A percentile compares a stretch with the other conserved stretches of the same genome.
Conservation (phyloP, 1,139 yeast species). For the Hemisphaericaspora lyxosophila region DNA sequence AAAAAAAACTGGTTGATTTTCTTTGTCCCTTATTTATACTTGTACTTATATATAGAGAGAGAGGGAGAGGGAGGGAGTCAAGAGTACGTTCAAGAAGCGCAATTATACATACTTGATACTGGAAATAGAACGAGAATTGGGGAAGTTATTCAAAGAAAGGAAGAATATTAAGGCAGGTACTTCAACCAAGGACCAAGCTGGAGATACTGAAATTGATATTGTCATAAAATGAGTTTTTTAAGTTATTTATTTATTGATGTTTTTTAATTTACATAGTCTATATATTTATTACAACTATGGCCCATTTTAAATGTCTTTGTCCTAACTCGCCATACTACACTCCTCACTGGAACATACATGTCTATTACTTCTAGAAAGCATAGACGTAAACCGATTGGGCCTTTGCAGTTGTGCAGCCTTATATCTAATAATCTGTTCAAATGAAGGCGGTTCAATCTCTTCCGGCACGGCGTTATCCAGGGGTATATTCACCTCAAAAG, state of each 20-base stretch:
- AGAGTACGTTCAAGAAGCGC: slow-evolving; percentile 66
- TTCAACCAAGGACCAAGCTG: slow-evolving; percentile 9
- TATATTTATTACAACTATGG: no score
- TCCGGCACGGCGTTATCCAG: slow-evolving; percentile 25
- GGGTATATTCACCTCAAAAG: slow-evolving; percentile 22
- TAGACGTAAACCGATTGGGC: slow-evolving; percentile 7
- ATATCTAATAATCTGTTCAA: slow-evolving; percentile 30
- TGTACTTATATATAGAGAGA: no score
- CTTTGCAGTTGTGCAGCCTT: slow-evolving; percentile 22
- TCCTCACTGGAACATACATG: neutral
- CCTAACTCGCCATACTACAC: neutral
- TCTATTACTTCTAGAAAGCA: neutral
- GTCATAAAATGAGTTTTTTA: slow-evolving; percentile 13
- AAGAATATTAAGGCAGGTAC: slow-evolving; percentile 8
- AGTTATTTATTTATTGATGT: no score
- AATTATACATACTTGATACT: slow-evolving; percentile 61
- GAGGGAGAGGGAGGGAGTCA: no score
- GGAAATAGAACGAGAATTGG: slow-evolving; percentile 67
- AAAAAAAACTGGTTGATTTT: no score
- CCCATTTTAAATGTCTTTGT: no score
- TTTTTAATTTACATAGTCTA: no score
- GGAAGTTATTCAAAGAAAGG: slow-evolving; percentile 44
- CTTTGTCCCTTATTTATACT: no score
- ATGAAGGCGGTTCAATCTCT: slow-evolving; percentile 42
- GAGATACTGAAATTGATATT: slow-evolving; percentile 19